Conservation (phyloP, 148 eudicot species). For the Arctostaphylos glauca region DNA sequence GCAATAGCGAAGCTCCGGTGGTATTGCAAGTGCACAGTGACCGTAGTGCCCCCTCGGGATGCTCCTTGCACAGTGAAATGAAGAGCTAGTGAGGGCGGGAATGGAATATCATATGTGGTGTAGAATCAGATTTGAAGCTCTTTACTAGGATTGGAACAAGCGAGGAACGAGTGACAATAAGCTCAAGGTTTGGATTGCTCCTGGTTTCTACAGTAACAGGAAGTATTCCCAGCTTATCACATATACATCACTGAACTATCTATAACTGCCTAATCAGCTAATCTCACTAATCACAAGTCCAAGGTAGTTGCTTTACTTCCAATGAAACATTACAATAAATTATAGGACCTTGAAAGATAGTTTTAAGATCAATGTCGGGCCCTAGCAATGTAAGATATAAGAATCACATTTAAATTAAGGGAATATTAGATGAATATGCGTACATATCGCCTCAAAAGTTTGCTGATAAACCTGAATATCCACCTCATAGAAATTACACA, state of each 20-base stretch:
- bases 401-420: background rate
- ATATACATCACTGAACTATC: background rate
- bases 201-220: background rate
- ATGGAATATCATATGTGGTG: too few species aligned
- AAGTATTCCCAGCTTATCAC: background rate
- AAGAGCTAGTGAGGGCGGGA: too few species aligned
- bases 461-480: background rate
- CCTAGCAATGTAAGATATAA: background rate
- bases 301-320: background rate
- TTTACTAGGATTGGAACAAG: too few species aligned
- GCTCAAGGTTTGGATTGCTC: too few species aligned
- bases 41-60: too few species aligned
- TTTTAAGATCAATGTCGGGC: background rate
- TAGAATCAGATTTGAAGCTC: too few species aligned
- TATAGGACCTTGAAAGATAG: background rate
- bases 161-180: too few species aligned
- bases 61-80: too few species aligned
- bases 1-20: too few species aligned
- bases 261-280: background rate
- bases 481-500: background rate
- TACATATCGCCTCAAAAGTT: background rate
- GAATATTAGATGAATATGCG: background rate
- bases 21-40: too few species aligned
- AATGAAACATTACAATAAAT: background rate
- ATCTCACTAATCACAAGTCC: constrained; percentile 3